Conservation (phyloP, 2,329 filamentous ascomycete genomes). For the Aspergillus amoenus region DNA sequence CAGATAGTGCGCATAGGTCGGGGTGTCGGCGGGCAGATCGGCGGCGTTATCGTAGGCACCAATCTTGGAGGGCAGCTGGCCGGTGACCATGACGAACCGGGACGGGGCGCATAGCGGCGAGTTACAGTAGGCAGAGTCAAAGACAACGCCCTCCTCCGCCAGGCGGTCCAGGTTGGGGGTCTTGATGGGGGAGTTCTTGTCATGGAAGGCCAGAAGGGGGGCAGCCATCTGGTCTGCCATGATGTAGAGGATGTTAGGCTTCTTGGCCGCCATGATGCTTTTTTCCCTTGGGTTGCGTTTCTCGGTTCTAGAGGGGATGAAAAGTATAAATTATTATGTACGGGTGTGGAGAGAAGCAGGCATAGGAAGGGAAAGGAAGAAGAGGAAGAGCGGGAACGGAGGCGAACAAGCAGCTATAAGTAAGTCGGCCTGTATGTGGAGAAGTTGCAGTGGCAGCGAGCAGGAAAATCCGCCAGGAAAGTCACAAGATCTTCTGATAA, state of each 20-base stretch:
- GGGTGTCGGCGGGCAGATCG: conserved; percentile 77
- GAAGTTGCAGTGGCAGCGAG: conserved; percentile 5
- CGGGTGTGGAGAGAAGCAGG: not conserved
- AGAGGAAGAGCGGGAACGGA: not conserved
- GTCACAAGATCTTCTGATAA: conserved; percentile 10
- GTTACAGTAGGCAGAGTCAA: conserved; percentile 92
- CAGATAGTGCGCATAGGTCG: conserved; percentile 90
- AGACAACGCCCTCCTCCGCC: conserved; percentile 79
- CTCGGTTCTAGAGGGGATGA: not conserved
- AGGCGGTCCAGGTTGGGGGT: conserved; percentile 86
- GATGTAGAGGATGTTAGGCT: conserved; percentile 84
- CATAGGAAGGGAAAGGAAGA: not conserved
- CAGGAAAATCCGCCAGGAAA: conserved; percentile 19
- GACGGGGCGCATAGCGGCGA: conserved; percentile 90
- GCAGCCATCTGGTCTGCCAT: conserved; percentile 96
- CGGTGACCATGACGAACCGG: conserved; percentile 91
- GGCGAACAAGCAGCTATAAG: conserved; percentile 9
- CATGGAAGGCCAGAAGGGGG: conserved; percentile 88
- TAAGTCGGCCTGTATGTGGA: conserved; percentile 13
- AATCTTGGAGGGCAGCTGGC: conserved; percentile 87
- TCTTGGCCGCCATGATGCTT: conserved; percentile 41
- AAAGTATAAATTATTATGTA: not conserved
- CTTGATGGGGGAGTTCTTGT: conserved; percentile 82
- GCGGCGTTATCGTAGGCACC: conserved; percentile 89
- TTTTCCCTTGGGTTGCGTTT: conserved; percentile 1